Evolutionary conservation across 2,329 filamentous ascomycete species (phyloP).

Genomic region (Didymella segeticola): DNA sequence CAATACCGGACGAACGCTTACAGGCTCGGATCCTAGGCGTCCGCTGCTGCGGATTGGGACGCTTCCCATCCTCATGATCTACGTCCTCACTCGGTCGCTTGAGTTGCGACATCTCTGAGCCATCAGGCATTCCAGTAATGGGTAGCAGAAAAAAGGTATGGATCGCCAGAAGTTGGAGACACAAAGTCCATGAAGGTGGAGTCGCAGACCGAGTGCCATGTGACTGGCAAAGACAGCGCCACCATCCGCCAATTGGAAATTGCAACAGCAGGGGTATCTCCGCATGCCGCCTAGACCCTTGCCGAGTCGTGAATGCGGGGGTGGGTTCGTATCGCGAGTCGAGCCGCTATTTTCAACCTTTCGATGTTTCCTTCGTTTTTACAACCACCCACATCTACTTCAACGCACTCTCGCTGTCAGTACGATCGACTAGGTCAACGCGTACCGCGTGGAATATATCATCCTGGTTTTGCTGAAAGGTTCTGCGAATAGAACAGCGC

Average conservation of each 20-base stretch:
- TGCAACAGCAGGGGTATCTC: slow-evolving; percentile 12
- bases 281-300: slow-evolving; percentile 8
- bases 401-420: not conserved
- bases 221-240: slow-evolving; percentile 18
- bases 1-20: slow-evolving; percentile 18
- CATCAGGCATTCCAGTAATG: slow-evolving; percentile 23
- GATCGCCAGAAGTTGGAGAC: slow-evolving; percentile 15
- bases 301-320: slow-evolving; percentile 4
- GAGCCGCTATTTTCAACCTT: slow-evolving; percentile 1
- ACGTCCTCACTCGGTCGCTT: slow-evolving; percentile 41
- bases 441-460: not conserved
- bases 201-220: slow-evolving; percentile 13
- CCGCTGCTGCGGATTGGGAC: slow-evolving; percentile 32
- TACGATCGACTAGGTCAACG: not conserved
- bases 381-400: not conserved
- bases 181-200: slow-evolving; percentile 15
- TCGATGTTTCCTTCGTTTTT: not conserved
- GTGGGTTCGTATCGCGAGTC: slow-evolving; percentile 1
- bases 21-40: slow-evolving; percentile 37
- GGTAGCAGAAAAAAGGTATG: slow-evolving; percentile 11
- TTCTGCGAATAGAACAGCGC: too few relatives aligned
- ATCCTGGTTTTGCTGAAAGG: too few relatives aligned
- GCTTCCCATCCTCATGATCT: slow-evolving; percentile 37
- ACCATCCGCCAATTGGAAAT: slow-evolving; percentile 18
- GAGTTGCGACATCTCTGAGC: slow-evolving; percentile 69